Evolutionary conservation across 2,329 filamentous ascomycete species (phyloP).

Genomic region (Pseudogymnoascus sp.): DNA sequence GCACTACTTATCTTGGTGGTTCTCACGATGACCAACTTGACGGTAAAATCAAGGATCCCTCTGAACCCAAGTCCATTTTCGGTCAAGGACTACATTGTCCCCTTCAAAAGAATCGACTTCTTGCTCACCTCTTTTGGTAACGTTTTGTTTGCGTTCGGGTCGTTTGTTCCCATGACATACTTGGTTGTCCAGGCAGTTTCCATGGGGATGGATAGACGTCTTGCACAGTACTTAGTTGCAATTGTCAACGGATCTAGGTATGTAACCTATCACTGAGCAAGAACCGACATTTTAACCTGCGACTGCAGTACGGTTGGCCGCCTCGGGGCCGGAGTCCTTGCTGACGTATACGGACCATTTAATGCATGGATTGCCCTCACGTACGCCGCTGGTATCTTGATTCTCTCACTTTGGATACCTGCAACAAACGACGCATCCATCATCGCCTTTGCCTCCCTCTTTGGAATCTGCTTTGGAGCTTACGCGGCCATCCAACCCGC

Average conservation of each 20-base stretch:
- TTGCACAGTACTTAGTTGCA: constrained; percentile 43
- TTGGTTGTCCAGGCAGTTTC: constrained; percentile 32
- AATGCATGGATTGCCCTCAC: constrained; percentile 35
- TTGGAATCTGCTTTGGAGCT: constrained; percentile 57
- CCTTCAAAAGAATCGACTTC: constrained; percentile 30
- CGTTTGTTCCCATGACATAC: constrained; percentile 44
- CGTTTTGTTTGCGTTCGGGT: constrained; percentile 38
- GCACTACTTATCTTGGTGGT: constrained; percentile 47
- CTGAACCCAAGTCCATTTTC: constrained; percentile 26
- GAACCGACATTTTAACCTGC: background rate
- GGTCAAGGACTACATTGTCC: constrained; percentile 24
- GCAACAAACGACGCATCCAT: constrained; percentile 43
- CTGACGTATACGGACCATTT: constrained; percentile 42
- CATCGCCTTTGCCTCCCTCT: constrained; percentile 53
- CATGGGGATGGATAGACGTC: constrained; percentile 36
- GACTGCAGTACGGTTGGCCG: constrained; percentile 40
- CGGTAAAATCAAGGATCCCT: constrained; percentile 40
- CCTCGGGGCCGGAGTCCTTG: constrained; percentile 41
- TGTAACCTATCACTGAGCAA: background rate
- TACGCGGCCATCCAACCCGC: constrained; percentile 54
- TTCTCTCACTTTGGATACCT: constrained; percentile 43
- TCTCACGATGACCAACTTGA: constrained; percentile 40
- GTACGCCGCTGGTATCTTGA: constrained; percentile 28
- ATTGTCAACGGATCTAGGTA: constrained; percentile 41
- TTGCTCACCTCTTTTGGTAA: constrained; percentile 28